Conservation (phyloP, 306 rosid genomes). For the Casuarina cunninghamiana region DNA sequence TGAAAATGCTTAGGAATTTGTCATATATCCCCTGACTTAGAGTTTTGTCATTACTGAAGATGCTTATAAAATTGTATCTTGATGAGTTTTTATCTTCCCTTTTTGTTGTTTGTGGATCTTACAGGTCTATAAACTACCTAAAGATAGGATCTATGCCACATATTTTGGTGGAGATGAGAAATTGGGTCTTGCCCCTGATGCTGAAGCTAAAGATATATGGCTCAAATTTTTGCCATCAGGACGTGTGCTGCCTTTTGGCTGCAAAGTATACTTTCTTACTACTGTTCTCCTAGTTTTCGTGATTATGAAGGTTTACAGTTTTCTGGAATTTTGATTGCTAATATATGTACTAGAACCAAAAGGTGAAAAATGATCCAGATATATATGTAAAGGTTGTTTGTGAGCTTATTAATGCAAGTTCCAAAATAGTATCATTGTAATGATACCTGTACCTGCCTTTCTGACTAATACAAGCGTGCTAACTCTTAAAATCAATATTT, state of each 20-base stretch:
- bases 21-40: neutral
- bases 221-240: conserved; percentile 74
- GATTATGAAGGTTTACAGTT: conserved; percentile 10
- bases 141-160: conserved; percentile 78
- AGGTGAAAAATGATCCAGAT: neutral
- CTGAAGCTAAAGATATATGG: conserved; percentile 86
- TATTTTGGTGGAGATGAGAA: conserved; percentile 94
- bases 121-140: conserved; percentile 80
- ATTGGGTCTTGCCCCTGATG: conserved; percentile 83
- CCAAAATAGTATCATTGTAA: neutral
- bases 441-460: neutral
- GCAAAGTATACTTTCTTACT: conserved; percentile 54
- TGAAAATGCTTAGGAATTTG: neutral
- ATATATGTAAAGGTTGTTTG: neutral
- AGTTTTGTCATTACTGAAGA: neutral
- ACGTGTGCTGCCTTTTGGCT: conserved; percentile 91
- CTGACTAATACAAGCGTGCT: neutral
- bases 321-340: neutral
- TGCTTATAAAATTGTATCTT: neutral
- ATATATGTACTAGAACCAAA: neutral
- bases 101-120: conserved; percentile 14
- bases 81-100: conserved; percentile 4
- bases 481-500: neutral
- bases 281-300: neutral
- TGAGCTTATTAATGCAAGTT: neutral